These are phyloP conservation scores for Phaeosphaeria sp. DNA, from an alignment of 2,329 filamentous ascomycete genomes.

Conservation along the genomic window DNA sequence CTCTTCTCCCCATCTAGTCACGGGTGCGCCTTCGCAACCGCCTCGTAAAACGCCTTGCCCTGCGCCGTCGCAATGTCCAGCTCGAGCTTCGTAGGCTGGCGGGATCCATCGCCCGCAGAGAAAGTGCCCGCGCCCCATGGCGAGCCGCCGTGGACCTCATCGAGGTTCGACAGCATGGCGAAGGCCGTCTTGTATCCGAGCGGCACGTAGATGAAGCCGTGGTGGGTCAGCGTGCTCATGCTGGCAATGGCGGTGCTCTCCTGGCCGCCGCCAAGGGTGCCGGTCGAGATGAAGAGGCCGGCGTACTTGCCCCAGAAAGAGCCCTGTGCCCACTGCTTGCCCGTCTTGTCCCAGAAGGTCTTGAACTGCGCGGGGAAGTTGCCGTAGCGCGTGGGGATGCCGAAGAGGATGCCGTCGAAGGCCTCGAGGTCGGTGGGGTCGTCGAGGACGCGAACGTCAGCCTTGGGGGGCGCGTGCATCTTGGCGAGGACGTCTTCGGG, in stretches of 20 bases:
- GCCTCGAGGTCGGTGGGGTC: conserved; percentile 67
- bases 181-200: conserved; percentile 89
- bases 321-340: conserved; percentile 80
- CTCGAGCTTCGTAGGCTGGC: conserved; percentile 79
- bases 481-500: conserved; percentile 80
- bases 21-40: conserved; percentile 72
- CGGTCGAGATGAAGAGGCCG: conserved; percentile 91
- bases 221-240: conserved; percentile 88
- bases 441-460: conserved; percentile 68
- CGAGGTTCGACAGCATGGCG: conserved; percentile 70
- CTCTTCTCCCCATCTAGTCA: conserved; percentile 70
- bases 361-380: conserved; percentile 99
- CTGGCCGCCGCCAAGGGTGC: conserved; percentile 82
- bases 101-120: conserved; percentile 77
- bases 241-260: conserved; percentile 82
- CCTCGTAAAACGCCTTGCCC: conserved; percentile 83
- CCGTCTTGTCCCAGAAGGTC: conserved; percentile 89
- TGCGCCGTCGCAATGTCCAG: conserved; percentile 80
- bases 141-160: conserved; percentile 83
- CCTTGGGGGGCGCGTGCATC: conserved; percentile 88
- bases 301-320: conserved; percentile 87
- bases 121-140: conserved; percentile 97
- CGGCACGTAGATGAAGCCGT: conserved; percentile 96
- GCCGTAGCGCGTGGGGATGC: conserved; percentile 94
- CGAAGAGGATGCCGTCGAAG: conserved; percentile 91